These are phyloP conservation scores for Magnusiomyces fungicola DNA, from an alignment of 1,139 yeast genomes.

Conservation along the genomic window DNA sequence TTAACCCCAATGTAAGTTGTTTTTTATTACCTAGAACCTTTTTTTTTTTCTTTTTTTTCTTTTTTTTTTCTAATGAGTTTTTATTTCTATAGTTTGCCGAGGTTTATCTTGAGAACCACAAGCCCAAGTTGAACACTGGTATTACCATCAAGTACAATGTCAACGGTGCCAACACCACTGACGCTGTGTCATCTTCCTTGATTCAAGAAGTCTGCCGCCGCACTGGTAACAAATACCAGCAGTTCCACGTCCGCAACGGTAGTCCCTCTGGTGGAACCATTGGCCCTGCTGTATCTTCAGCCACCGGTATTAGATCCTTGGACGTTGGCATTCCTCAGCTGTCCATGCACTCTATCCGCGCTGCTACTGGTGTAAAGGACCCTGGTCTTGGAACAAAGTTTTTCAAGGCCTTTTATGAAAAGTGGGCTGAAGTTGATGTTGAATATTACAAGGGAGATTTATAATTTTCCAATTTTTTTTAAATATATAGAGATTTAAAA, in stretches of 20 bases:
- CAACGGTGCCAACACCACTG: conserved; percentile 67
- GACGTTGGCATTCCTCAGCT: conserved; percentile 74
- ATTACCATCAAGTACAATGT: conserved; percentile 58
- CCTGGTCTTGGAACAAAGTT: conserved; percentile 60
- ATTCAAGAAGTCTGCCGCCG: conserved; percentile 44
- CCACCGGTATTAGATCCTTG: conserved; percentile 67
- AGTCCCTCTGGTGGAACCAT: conserved; percentile 73
- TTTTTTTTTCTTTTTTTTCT: background rate
- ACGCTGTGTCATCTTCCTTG: conserved; percentile 52
- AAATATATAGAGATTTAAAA: too few species aligned
- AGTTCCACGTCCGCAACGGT: conserved; percentile 50
- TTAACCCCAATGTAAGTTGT: conserved; percentile 59
- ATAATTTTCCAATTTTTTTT: too few species aligned
- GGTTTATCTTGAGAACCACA: conserved; percentile 57
- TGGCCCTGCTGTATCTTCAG: conserved; percentile 59
- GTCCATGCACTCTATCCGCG: conserved; percentile 78
- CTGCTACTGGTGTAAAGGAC: conserved; percentile 65
- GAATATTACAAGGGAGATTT: conserved; percentile 36
- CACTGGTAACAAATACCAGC: conserved; percentile 49
- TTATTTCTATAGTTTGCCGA: conserved; percentile 35
- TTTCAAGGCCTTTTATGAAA: conserved; percentile 52
- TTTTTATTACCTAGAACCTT: background rate
- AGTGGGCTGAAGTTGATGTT: conserved; percentile 49
- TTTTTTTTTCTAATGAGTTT: background rate
- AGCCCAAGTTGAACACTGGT: conserved; percentile 68